These are phyloP conservation scores for Flaveria linearis DNA, from an alignment of 129 eudicot genomes.

Conservation along the genomic window DNA sequence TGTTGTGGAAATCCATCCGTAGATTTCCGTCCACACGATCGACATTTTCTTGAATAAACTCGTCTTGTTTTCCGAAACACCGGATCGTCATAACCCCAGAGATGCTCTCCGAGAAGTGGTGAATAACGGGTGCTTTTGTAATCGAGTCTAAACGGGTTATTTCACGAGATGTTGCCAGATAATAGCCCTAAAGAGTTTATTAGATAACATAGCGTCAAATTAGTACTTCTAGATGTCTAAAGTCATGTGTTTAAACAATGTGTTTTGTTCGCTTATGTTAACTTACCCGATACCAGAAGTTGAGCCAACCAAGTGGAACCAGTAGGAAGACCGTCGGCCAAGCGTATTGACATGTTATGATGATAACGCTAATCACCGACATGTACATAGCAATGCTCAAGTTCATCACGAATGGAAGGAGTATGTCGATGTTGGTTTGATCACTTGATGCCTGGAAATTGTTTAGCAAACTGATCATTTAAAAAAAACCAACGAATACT, in stretches of 20 bases:
- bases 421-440: constrained; percentile 59
- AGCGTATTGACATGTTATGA: constrained; percentile 64
- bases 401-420: constrained; percentile 55
- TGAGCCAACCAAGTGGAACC: constrained; percentile 67
- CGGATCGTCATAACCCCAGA: constrained; percentile 72
- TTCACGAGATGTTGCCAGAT: constrained; percentile 70
- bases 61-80: constrained; percentile 51
- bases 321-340: constrained; percentile 67
- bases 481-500: too few species aligned
- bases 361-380: constrained; percentile 48
- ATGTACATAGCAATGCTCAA: constrained; percentile 50
- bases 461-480: neutral
- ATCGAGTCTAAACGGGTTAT: constrained; percentile 64
- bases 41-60: constrained; percentile 52
- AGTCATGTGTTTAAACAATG: neutral
- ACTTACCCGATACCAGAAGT: constrained; percentile 79
- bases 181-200: constrained; percentile 50
- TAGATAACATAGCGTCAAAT: neutral
- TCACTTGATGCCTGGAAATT: constrained; percentile 68
- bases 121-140: constrained; percentile 70
- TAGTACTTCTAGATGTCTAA: neutral
- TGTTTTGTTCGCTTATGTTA: neutral
- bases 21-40: constrained; percentile 54
- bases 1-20: constrained; percentile 67
- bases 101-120: constrained; percentile 70